Conservation (phyloP, 129 eudicot species). For the Helichrysum umbraculigerum region DNA sequence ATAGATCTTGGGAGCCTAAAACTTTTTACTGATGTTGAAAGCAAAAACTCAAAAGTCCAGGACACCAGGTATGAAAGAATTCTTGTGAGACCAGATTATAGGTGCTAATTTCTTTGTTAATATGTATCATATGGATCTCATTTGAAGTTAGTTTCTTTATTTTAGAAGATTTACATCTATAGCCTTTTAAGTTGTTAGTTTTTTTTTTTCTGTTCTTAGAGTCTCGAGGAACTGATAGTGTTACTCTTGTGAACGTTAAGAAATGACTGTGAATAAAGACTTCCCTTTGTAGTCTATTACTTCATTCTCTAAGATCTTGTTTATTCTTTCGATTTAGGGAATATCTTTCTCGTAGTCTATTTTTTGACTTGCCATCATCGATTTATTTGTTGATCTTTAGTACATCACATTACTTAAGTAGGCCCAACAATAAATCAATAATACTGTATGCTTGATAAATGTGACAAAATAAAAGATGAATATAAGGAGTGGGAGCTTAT, state of each 20-base stretch:
- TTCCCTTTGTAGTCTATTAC: constrained; percentile 2
- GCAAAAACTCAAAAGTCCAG: neutral
- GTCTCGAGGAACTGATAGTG: constrained; percentile 16
- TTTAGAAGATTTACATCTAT: constrained; percentile 23
- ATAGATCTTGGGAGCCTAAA: neutral
- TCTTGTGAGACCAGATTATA: neutral
- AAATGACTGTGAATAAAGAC: constrained; percentile 20
- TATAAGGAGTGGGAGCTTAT: neutral
- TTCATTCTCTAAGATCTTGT: neutral
- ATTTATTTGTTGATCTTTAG: neutral
- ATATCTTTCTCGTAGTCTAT: too few species aligned
- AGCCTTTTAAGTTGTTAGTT: constrained; percentile 23
- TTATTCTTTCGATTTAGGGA: neutral
- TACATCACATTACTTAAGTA: neutral
- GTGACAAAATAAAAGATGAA: neutral
- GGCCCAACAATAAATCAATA: neutral
- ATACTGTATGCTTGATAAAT: too few species aligned
- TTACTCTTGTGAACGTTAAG: neutral
- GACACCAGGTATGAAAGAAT: constrained; percentile 24
- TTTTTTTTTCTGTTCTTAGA: neutral
- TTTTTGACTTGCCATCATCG: too few species aligned
- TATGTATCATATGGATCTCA: constrained; percentile 23
- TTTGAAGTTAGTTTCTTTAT: constrained; percentile 24
- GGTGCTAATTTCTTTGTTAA: constrained; percentile 22
- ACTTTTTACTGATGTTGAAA: neutral